Base-by-base conservation (phyloP, 306 rosid species). In the Acacia crassicarpa region DNA sequence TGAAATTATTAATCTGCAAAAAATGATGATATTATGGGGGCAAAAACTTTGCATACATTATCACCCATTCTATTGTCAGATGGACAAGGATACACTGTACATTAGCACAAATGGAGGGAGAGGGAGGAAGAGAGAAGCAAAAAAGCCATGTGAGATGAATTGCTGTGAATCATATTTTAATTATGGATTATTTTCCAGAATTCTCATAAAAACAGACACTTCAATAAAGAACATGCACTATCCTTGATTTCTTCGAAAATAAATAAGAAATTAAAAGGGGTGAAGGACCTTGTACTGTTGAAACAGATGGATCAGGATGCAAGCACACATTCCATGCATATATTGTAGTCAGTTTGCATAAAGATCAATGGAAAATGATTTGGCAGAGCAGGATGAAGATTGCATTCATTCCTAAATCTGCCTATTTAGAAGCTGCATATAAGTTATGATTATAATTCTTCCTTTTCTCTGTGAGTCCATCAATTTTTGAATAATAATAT, bases 1-100 rank as follows among this genome's bases (percentile, higher is more conserved):
- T 70, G 32, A 65, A 86, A 61, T 46, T 63, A 87, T 46, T 23
- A 69, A 61, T 78, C 48, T 59, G 20, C 77, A 71, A 23, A 75
- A 66, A n/a, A 58, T 76, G 25, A 74, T 75, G 61, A 40, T 54
- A 30, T 46, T 59, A 16, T 25, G 1, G n/a, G 58, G 11, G 67
- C 12, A n/a, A 33, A 69, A 22, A 43, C 27, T 11, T 43, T 61
- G 22, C 56, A 69, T 32, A 51, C 70, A 61, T 30, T n/a, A 20
- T 67, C 35, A 53, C 66, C 4, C 62, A 56, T 7, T 19, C 62
- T 56, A 8, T n/a, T 20, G 27, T 20, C 62, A 56, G 27, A 56
- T 56, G 25, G 22, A 35, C 32, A 48, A 16, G 46, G 1, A 4
- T 13, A 85, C 54, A 14, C 68, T 11, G 67, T 61, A 22, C 35